These are phyloP conservation scores for Hericium erinaceus DNA, from an alignment of 768 basidiomycete genomes.

Conservation along the genomic window DNA sequence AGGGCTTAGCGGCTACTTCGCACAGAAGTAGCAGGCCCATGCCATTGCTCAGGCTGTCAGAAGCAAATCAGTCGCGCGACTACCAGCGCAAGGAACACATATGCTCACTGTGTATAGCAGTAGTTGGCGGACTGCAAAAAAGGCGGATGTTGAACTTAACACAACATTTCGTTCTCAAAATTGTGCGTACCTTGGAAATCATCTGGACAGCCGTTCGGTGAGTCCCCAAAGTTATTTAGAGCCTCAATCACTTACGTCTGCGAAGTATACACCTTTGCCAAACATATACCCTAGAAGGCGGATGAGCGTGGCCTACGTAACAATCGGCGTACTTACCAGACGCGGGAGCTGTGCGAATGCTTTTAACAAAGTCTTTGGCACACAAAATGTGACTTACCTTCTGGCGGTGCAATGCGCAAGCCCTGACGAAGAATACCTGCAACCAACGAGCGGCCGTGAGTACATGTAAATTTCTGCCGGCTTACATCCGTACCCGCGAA, in stretches of 20 bases:
- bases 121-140: constrained; percentile 43
- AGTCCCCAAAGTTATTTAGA: not conserved
- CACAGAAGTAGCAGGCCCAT: constrained; percentile 51
- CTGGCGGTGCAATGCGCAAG: constrained; percentile 54
- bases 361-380: constrained; percentile 49
- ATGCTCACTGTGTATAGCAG: constrained; percentile 38
- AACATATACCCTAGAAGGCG: constrained; percentile 41
- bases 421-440: constrained; percentile 53
- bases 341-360: constrained; percentile 31
- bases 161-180: not conserved
- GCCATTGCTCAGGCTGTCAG: constrained; percentile 37
- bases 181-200: constrained; percentile 46
- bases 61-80: constrained; percentile 1
- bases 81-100: not conserved
- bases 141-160: not conserved
- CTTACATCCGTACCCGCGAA: constrained; percentile 37
- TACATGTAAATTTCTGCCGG: not conserved
- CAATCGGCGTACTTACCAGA: constrained; percentile 23
- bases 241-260: constrained; percentile 33
- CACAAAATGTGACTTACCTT: constrained; percentile 39
- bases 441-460: not conserved
- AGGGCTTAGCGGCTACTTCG: constrained; percentile 50
- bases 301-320: not conserved
- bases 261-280: constrained; percentile 59
- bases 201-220: constrained; percentile 27